Conservation (phyloP, 108 stramenopile species). For the Thalassiosira profunda region DNA sequence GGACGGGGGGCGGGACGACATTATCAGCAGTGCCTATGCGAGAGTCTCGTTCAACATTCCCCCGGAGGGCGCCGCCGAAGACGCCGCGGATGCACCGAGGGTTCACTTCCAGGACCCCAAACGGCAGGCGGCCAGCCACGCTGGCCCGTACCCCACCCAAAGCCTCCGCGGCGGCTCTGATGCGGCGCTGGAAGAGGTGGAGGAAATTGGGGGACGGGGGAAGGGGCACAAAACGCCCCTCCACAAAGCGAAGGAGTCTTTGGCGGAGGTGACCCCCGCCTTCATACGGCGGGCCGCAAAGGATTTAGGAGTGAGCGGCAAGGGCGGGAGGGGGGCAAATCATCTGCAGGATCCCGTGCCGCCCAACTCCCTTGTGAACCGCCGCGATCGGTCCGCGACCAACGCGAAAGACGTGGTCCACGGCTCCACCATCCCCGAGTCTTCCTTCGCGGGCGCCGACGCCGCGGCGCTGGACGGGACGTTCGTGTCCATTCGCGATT, state of each 20-base stretch:
- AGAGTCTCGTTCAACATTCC: no score
- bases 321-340: neutral
- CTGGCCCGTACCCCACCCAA: constrained; percentile 13
- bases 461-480: constrained; percentile 44
- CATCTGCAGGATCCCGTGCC: constrained; percentile 10
- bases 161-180: neutral
- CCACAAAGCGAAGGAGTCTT: neutral
- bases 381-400: constrained; percentile 3
- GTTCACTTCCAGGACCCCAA: constrained; percentile 29
- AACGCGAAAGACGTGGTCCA: neutral
- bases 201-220: neutral
- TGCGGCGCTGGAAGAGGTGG: neutral
- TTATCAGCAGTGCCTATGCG: no score
- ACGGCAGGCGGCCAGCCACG: neutral
- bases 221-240: no score
- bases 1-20: no score
- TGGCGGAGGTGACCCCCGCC: constrained; percentile 42
- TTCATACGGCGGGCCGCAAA: constrained; percentile 39
- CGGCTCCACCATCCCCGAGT: constrained; percentile 6
- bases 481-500: constrained; percentile 48
- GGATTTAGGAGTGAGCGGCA: constrained; percentile 3
- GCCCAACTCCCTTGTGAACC: constrained; percentile 31
- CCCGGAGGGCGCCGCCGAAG: no score
- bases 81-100: no score
- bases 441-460: constrained; percentile 45